Evolutionary conservation across 495 filamentous ascomycete genomes (phyloP).

Genomic region (Aspergillus cavernicola): DNA sequence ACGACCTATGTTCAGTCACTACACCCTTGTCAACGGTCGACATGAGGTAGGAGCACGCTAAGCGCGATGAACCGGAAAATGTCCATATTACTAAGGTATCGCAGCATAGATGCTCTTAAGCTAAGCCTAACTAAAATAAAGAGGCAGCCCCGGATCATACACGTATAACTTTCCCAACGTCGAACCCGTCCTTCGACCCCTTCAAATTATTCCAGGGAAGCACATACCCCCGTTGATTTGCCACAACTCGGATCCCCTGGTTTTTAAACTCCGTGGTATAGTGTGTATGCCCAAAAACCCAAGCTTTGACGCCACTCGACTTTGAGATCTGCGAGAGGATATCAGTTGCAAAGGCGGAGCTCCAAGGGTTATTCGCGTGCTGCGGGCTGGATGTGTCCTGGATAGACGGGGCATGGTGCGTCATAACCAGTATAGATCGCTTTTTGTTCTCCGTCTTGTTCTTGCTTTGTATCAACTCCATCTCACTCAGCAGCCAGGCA

Average conservation of each 20-base stretch:
- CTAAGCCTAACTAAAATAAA: too few species aligned
- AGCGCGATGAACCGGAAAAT: too few species aligned
- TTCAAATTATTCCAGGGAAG: conserved; percentile 22
- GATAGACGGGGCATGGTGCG: conserved; percentile 50
- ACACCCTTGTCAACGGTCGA: too few species aligned
- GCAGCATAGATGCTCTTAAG: too few species aligned
- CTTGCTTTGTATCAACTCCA: conserved; percentile 22
- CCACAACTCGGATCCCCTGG: conserved; percentile 38
- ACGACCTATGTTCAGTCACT: too few species aligned
- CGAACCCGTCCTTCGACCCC: conserved; percentile 13
- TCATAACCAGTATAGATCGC: conserved; percentile 42
- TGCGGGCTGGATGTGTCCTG: conserved; percentile 38
- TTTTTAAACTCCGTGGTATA: conserved; percentile 39
- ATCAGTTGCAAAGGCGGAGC: conserved; percentile 49
- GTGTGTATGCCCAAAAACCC: conserved; percentile 55
- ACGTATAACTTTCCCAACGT: conserved; percentile 13
- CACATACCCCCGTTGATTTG: conserved; percentile 53
- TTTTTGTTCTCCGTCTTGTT: conserved; percentile 12
- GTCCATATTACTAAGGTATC: too few species aligned
- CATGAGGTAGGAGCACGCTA: too few species aligned
- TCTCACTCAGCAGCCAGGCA: conserved; percentile 40
- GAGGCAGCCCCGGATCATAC: too few species aligned
- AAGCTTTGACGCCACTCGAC: conserved; percentile 27
- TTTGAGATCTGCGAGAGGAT: conserved; percentile 25
- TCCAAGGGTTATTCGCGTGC: conserved; percentile 38